These are phyloP conservation scores for Protomyces arabidopsidicola DNA, from an alignment of 1,139 yeast species.

Conservation along the genomic window DNA sequence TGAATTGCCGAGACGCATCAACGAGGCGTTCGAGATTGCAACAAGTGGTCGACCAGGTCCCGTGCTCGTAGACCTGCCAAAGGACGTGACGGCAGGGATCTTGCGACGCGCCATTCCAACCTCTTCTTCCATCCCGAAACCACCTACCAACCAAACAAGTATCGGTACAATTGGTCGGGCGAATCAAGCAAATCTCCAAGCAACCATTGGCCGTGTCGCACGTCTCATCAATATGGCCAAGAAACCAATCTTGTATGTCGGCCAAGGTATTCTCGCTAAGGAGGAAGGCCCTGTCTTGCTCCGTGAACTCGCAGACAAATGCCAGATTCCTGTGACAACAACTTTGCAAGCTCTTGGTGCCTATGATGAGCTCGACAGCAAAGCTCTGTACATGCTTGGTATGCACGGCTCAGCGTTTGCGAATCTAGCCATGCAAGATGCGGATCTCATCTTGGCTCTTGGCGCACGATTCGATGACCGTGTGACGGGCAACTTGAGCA, in stretches of 20 bases:
- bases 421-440: conserved; percentile 84
- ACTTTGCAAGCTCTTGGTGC: conserved; percentile 92
- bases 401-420: conserved; percentile 98
- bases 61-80: conserved; percentile 92
- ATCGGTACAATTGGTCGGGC: conserved; percentile 20
- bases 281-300: conserved; percentile 75
- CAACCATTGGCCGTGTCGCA: conserved; percentile 73
- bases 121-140: conserved; percentile 76
- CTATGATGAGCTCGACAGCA: conserved; percentile 84
- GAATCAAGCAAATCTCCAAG: conserved; percentile 62
- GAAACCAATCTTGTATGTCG: conserved; percentile 83
- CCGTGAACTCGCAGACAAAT: conserved; percentile 83
- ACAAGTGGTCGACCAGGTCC: conserved; percentile 97
- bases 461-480: conserved; percentile 99
- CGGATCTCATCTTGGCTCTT: conserved; percentile 86
- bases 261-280: conserved; percentile 80
- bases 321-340: conserved; percentile 91
- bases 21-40: conserved; percentile 97
- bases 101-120: conserved; percentile 84
- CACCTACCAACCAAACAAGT: conserved; percentile 50
- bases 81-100: conserved; percentile 92
- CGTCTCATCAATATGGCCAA: conserved; percentile 72
- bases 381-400: conserved; percentile 91
- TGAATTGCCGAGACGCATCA: conserved; percentile 89
- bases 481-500: conserved; percentile 79